A percentile compares a stretch with the other conserved stretches of the same genome.
Conservation (phyloP, 2,329 filamentous ascomycete species). For the Colletotrichum melonis region DNA sequence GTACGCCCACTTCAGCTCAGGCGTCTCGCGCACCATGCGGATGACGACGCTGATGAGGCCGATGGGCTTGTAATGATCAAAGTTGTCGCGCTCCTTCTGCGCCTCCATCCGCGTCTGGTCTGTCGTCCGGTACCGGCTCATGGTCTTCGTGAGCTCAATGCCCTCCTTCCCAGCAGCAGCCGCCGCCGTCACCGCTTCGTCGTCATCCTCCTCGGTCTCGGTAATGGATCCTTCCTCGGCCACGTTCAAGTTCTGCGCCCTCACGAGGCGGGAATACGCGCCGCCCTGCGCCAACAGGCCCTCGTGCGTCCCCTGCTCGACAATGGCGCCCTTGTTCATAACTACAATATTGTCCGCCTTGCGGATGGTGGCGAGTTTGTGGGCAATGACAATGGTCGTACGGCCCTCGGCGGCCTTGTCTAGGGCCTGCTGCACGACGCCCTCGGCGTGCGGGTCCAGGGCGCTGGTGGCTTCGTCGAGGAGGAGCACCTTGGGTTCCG, state of each 20-base stretch:
- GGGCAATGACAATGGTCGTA: constrained; percentile 74
- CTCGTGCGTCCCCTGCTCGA: constrained; percentile 71
- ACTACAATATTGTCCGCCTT: constrained; percentile 74
- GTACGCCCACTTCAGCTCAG: constrained; percentile 49
- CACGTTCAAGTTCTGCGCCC: constrained; percentile 50
- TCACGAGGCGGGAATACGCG: constrained; percentile 64
- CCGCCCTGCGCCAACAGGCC: constrained; percentile 58
- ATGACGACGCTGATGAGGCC: constrained; percentile 45
- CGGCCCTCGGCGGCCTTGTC: constrained; percentile 62
- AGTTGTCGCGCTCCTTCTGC: constrained; percentile 50
- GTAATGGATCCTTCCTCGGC: constrained; percentile 36
- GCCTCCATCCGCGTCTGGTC: constrained; percentile 45
- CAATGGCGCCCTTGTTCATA: constrained; percentile 64
- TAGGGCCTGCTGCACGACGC: constrained; percentile 65
- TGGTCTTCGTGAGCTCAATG: constrained; percentile 42
- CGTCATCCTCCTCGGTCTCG: constrained; percentile 41
- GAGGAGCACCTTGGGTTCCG: constrained; percentile 64
- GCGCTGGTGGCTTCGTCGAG: constrained; percentile 76
- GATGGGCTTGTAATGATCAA: constrained; percentile 46
- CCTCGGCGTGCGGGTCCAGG: constrained; percentile 52
- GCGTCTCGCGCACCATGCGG: constrained; percentile 50
- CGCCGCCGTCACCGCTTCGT: constrained; percentile 1
- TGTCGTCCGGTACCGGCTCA: constrained; percentile 45
- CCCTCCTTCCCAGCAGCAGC: constrained; percentile 12
- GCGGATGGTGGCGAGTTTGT: constrained; percentile 66